These are phyloP conservation scores for Hordeum vulgare DNA, from an alignment of 176 grass and related monocot genomes.

Conservation along the genomic window DNA sequence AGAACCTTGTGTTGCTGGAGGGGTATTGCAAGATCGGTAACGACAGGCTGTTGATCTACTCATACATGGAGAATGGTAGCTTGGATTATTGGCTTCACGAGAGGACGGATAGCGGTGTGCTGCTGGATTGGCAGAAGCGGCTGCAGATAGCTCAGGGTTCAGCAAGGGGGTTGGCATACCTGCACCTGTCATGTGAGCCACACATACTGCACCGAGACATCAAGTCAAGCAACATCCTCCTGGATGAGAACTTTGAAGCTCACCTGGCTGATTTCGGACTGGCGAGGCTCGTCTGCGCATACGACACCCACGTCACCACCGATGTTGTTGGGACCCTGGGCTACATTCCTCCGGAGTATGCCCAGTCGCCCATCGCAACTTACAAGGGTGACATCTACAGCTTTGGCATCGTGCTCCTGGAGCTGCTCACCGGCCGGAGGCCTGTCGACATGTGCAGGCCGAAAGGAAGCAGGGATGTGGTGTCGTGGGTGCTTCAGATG, in stretches of 20 bases:
- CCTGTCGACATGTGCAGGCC: conserved; percentile 92
- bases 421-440: conserved; percentile 72
- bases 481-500: conserved; percentile 92
- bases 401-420: conserved; percentile 80
- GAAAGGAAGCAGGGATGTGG: conserved; percentile 76
- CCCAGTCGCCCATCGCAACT: conserved; percentile 61
- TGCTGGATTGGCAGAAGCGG: conserved; percentile 75
- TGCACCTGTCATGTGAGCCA: conserved; percentile 83
- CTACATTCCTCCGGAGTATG: conserved; percentile 87
- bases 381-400: conserved; percentile 93
- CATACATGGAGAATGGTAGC: conserved; percentile 97
- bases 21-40: conserved; percentile 83
- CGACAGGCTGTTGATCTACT: conserved; percentile 84
- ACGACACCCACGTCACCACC: conserved; percentile 88
- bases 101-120: conserved; percentile 46
- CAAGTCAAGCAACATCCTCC: conserved; percentile 95
- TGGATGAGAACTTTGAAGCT: conserved; percentile 79
- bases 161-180: conserved; percentile 72
- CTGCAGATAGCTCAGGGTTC: conserved; percentile 69
- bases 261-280: conserved; percentile 88
- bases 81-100: conserved; percentile 99
- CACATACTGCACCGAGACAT: conserved; percentile 94
- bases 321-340: conserved; percentile 86
- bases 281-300: conserved; percentile 66
- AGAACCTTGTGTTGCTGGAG: conserved; percentile 78